Evolutionary conservation across 2,329 filamentous ascomycete species (phyloP), one percentile per base, ranked within the genome.

Genomic region (Hypoxylon sp.): DNA sequence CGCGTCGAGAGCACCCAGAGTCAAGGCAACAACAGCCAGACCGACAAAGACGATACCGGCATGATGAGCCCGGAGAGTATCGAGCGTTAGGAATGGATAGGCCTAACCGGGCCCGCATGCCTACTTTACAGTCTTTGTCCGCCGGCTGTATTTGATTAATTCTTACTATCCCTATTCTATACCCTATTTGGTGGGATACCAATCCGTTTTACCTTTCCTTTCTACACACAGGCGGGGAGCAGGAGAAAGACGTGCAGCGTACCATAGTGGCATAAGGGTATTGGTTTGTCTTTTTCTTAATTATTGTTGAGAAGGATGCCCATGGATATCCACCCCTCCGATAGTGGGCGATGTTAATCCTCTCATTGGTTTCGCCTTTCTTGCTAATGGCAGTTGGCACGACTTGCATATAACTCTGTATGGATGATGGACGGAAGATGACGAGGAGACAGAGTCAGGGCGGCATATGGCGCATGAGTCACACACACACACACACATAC

Each of bases 1-100:
- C 84, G 81, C 68, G 81, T 79, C 67, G 85, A 83, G 71, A 90
- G 82, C 77, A 85, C 81, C 79, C 85, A 87, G 74, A 86, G 84
- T 66, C 81, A 84, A 72, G 83, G 81, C n/a, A 83, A 82, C 56
- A 80, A 87, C 72, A 89, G 85, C 66, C 88, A 89, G 75, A 90
- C 86, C 59, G 89, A 89, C 71, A 90, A 91, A 74, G 89, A 89
- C 60, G 87, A 88, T 54, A 87, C 88, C 30, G 90, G 90, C 18
- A 93, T 95, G 88, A 93, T 95, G 84, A 96, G 92, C 75, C 93
- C 93, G 3, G 89, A 95, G 80, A 93, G 92, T 77, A 88, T 93
- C 70, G 85, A 85, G 78, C 81, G 74, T 61, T 81, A 77, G 20
- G 20, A 2, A n/a, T n/a, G n/a, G n/a, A n/a, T n/a, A n/a, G n/a